These are phyloP conservation scores for Bipolaris sorokiniana DNA, from an alignment of 2,329 filamentous ascomycete genomes.

Conservation along the genomic window DNA sequence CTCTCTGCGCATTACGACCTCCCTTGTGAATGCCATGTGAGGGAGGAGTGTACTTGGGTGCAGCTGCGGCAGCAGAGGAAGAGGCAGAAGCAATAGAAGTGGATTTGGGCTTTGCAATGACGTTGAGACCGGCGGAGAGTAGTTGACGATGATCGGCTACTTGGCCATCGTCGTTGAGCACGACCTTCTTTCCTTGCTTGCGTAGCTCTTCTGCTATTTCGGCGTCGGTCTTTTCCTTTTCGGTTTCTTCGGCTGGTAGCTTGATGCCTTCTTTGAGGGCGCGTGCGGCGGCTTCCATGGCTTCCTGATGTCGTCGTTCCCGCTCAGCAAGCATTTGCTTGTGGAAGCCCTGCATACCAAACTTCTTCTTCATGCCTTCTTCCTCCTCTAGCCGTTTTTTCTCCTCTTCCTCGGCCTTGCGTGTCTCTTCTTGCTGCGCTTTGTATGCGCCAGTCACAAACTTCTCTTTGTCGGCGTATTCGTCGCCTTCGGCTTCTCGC, in stretches of 20 bases:
- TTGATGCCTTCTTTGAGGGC: constrained; percentile 44
- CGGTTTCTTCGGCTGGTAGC: constrained; percentile 44
- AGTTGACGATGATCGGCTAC: constrained; percentile 85
- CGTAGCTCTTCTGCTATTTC: constrained; percentile 73
- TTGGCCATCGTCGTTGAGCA: constrained; percentile 81
- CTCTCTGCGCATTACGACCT: constrained; percentile 69
- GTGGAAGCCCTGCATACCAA: constrained; percentile 82
- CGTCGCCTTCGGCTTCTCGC: constrained; percentile 79
- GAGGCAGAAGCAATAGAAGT: constrained; percentile 35
- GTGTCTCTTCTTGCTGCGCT: constrained; percentile 78
- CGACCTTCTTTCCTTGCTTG: constrained; percentile 66
- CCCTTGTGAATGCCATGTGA: constrained; percentile 34
- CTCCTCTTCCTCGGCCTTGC: constrained; percentile 74
- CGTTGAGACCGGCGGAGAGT: constrained; percentile 75
- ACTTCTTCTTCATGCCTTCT: constrained; percentile 67
- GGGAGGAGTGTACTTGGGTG: constrained; percentile 13
- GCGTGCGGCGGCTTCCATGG: constrained; percentile 67
- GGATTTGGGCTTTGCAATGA: constrained; percentile 67
- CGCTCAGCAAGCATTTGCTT: constrained; percentile 73
- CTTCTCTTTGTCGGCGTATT: constrained; percentile 81
- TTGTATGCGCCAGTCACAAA: constrained; percentile 87
- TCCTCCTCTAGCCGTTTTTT: constrained; percentile 67
- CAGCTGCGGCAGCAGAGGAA: constrained; percentile 12
- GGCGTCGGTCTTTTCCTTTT: constrained; percentile 57
- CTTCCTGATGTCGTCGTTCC: constrained; percentile 72